Evolutionary conservation across 345 rosid genomes (phyloP), one percentile per base, ranked within the genome.

Genomic region (Eucalyptus sp.): DNA sequence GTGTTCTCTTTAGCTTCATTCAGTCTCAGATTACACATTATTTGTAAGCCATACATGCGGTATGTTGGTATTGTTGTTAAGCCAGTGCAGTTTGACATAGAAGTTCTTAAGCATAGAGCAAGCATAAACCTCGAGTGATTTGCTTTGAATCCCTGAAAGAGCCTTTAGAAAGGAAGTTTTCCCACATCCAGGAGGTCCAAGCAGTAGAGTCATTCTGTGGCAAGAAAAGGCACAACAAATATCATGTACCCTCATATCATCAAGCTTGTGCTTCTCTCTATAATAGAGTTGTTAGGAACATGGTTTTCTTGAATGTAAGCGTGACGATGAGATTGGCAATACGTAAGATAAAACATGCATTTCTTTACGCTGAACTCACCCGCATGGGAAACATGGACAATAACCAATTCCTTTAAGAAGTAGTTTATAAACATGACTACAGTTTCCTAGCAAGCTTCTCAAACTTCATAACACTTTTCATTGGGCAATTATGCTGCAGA

Each of bases 161-260:
- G 97, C 95, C 91, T 94, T 91, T 27, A 96, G 89, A 49, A 95
- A 88, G 27, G 96, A 90, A 62, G 96, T 94, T 91, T 96, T 96
- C 46, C 98, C 97, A 91, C 97, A 95, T 50, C 98, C 97, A 64
- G 97, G 98, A 79, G 97, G 97, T 49, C 98, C 98, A 87, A 96
- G 96, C 89, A 96, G 87, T 54, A 96, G 86, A 71, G 97, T 94
- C 93, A 95, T 92, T 91, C 98, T 94, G 92, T 71, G 87, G 48
- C 41, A 76, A 76, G 41, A 62, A 43, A 10, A 83, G 29, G 51
- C 50, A 81, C 15, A 20, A 25, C 31, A 7, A 43, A 60, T 22
- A 13, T 60, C 8, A 13, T 20, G 29, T n/a, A 43, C 7, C 33
- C 43, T 49, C 85, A 41, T 58, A 52, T 80, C 54, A 27, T 18